phyloP scores from a whole-genome alignment of 2,329 filamentous ascomycete species.

The Grosmannia penicillata region DNA sequence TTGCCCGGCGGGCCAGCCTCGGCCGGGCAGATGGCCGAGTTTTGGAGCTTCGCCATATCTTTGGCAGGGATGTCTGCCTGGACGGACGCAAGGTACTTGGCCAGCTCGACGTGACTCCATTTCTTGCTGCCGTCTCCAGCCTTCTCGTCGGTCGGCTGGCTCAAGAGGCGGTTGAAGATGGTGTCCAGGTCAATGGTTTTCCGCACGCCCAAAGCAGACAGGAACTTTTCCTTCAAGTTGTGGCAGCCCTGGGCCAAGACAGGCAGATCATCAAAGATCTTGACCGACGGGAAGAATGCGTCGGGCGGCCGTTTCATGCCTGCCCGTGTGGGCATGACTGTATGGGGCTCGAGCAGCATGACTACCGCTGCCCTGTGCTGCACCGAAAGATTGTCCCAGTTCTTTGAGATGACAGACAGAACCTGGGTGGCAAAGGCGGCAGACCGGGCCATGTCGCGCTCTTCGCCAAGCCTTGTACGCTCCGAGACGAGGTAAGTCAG shows the following conservation, averaged over 20 bases:
- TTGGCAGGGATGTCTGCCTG: slow-evolving; percentile 71
- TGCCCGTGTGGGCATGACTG: slow-evolving; percentile 77
- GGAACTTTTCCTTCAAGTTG: slow-evolving; percentile 79
- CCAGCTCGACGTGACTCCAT: slow-evolving; percentile 89
- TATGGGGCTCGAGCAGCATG: slow-evolving; percentile 47
- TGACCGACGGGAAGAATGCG: slow-evolving; percentile 86
- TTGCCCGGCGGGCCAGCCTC: slow-evolving; percentile 45
- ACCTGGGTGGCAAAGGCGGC: slow-evolving; percentile 63
- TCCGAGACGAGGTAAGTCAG: slow-evolving; percentile 64
- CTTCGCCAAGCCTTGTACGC: slow-evolving; percentile 39
- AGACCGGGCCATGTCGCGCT: slow-evolving; percentile 57
- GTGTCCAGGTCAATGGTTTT: slow-evolving; percentile 92
- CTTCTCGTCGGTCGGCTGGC: slow-evolving; percentile 23
- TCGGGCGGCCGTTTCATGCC: slow-evolving; percentile 79
- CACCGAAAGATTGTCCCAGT: slow-evolving; percentile 68
- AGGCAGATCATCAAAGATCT: slow-evolving; percentile 86
- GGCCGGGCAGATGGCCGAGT: slow-evolving; percentile 69
- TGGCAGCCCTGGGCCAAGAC: slow-evolving; percentile 55
- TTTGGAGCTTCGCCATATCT: slow-evolving; percentile 65
- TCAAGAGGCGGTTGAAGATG: slow-evolving; percentile 77
- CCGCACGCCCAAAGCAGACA: slow-evolving; percentile 70
- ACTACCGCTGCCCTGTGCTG: slow-evolving; percentile 51
- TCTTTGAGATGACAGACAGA: slow-evolving; percentile 68
- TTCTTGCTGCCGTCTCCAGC: slow-evolving; percentile 24
- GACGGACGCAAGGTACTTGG: slow-evolving; percentile 88